Evolutionary conservation across 1,284 basidiomycete genomes (phyloP).

Genomic region (Cystobasidium slooffiae): DNA sequence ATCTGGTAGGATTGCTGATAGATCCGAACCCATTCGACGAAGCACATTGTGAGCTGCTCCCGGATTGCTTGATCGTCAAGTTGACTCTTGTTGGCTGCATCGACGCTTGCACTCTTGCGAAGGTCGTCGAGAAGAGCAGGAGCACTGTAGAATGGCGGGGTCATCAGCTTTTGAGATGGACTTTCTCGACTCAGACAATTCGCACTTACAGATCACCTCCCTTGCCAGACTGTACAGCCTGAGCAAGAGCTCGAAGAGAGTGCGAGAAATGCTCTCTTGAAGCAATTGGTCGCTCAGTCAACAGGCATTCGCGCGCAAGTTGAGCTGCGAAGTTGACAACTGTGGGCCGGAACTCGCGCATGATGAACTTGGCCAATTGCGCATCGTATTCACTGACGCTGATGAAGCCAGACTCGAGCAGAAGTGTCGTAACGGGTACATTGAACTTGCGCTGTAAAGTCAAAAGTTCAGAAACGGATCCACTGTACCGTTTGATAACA

Average conservation of each 20-base stretch:
- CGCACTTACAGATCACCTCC: slow-evolving; percentile 74
- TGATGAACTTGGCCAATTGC: slow-evolving; percentile 84
- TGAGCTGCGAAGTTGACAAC: slow-evolving; percentile 82
- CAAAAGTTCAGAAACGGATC: not conserved
- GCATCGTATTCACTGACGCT: slow-evolving; percentile 80
- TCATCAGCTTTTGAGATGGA: not conserved
- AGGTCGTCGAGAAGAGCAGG: slow-evolving; percentile 48
- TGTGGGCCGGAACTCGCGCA: slow-evolving; percentile 72
- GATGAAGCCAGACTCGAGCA: slow-evolving; percentile 83
- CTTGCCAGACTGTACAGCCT: slow-evolving; percentile 73
- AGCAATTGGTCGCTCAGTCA: slow-evolving; percentile 73
- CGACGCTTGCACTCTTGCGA: slow-evolving; percentile 52
- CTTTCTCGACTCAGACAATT: not conserved
- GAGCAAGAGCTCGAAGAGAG: slow-evolving; percentile 79
- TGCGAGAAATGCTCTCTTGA: slow-evolving; percentile 78
- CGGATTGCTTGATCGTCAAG: slow-evolving; percentile 54
- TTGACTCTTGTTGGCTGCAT: slow-evolving; percentile 51
- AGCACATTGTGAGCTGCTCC: slow-evolving; percentile 64
- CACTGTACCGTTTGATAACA: slow-evolving; percentile 39
- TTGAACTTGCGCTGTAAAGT: slow-evolving; percentile 83
- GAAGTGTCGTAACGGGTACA: slow-evolving; percentile 86
- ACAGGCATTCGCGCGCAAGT: slow-evolving; percentile 83
- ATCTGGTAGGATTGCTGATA: slow-evolving; percentile 87
- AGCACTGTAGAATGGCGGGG: slow-evolving; percentile 38
- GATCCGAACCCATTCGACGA: slow-evolving; percentile 86